Evolutionary conservation across 495 filamentous ascomycete species (phyloP), one percentile per base, ranked within the genome.

Genomic region (Aspergillus cavernicola): DNA sequence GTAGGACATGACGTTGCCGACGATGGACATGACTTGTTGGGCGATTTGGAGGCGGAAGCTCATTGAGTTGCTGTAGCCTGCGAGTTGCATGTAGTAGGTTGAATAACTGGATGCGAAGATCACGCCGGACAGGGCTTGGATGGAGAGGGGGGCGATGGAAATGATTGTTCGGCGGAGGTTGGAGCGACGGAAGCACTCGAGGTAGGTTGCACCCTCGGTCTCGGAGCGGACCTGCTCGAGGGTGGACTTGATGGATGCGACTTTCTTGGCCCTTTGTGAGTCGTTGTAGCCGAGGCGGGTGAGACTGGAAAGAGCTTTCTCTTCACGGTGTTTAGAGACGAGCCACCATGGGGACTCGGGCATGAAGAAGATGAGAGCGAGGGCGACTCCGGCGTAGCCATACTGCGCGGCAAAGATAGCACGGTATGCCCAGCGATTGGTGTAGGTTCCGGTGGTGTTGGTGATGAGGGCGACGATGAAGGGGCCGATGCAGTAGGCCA

Each of bases 291-390:
- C 50, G 5, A 52, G 50, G 20, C 31, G 16, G 6, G 15, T 15
- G 29, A 44, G 40, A 22, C 28, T 36, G 18, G 40, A 6, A 4
- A 37, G 29, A 4, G 50, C 50, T 4, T 12, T 36, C 3, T 43
- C 40, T 3, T 52, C 39, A 12, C 32, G 39, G 40, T n/a, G 10
- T 39, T 45, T 43, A 0, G 58, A 58, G 33, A 57, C 33, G 7
- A 64, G 45, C 58, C 58, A 60, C 64, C 56, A 59, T 4, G 59
- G 58, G 7, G 61, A 64, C 36, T 64, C 61, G 33, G 61, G 61
- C 58, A 52, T 44, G 31, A 52, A 44, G 31, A 32, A 12, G 29
- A 43, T 37, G 15, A 44, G 9, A 0, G 40, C 19, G 7, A 52
- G 39, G 11, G 39, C 50, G 13, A 45, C 16, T 39, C 8, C 39